Percentiles rank a stretch among this genome's conserved stretches.
phyloP scores from a whole-genome alignment of 495 filamentous ascomycete genomes.

The Glarea lozoyensis region DNA sequence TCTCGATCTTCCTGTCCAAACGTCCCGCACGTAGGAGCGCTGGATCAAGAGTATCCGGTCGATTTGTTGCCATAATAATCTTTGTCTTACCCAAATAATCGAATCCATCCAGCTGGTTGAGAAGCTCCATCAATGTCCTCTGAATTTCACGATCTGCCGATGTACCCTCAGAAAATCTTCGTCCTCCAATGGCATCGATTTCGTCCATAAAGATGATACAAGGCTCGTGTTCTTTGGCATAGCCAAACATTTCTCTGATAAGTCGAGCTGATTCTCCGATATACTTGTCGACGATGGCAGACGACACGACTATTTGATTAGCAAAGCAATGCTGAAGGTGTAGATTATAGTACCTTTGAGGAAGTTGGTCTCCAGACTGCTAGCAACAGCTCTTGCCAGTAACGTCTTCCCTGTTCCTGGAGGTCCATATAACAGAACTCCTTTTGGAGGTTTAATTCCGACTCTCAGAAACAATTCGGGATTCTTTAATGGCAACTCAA shows the following conservation, averaged over 20 bases:
- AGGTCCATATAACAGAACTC: constrained; percentile 94
- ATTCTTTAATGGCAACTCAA: constrained; percentile 97
- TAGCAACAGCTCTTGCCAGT: constrained; percentile 89
- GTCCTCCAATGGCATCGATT: constrained; percentile 97
- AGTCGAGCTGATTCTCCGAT: constrained; percentile 96
- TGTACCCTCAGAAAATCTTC: constrained; percentile 96
- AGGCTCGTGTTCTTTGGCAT: constrained; percentile 98
- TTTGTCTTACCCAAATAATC: constrained; percentile 99
- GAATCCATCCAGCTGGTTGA: constrained; percentile 98
- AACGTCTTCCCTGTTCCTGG: constrained; percentile 97
- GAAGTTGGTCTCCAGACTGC: constrained; percentile 97
- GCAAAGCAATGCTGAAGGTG: not conserved
- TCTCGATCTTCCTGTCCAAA: constrained; percentile 97
- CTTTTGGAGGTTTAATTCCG: constrained; percentile 98
- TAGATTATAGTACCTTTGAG: constrained; percentile 62
- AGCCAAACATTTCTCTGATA: constrained; percentile 99
- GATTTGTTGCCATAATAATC: constrained; percentile 99
- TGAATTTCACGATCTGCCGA: constrained; percentile 98
- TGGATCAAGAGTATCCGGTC: constrained; percentile 95
- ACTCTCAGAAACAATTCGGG: constrained; percentile 95
- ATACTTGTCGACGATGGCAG: constrained; percentile 99
- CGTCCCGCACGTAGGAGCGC: constrained; percentile 89
- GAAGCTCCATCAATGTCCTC: constrained; percentile 96
- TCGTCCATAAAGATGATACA: constrained; percentile 99
- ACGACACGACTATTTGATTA: constrained; percentile 72